A percentile compares a stretch with the other conserved stretches of the same genome.
phyloP scores from a whole-genome alignment of 176 grass and related monocot genomes.

The Avena eriantha region DNA sequence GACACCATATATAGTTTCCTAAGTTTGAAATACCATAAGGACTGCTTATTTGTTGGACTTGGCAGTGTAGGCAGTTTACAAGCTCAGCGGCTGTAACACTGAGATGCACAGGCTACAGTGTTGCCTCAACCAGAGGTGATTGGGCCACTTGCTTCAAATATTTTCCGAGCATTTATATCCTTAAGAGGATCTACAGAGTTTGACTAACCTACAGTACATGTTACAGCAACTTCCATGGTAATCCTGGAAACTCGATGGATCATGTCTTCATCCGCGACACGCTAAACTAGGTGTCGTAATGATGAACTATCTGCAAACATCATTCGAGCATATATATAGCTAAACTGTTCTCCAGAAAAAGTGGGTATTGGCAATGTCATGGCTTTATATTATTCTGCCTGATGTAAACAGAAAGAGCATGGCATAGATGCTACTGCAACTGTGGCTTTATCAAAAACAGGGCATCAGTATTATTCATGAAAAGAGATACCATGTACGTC shows the following conservation, averaged over 20 bases:
- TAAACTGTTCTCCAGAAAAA: background rate
- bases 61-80: background rate
- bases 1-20: background rate
- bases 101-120: background rate
- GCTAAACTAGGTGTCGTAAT: background rate
- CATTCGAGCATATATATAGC: background rate
- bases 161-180: background rate
- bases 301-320: background rate
- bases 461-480: conserved; percentile 6
- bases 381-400: background rate
- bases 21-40: no score
- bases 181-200: background rate
- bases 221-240: background rate
- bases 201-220: background rate
- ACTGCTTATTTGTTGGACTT: no score
- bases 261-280: background rate
- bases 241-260: background rate
- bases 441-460: background rate
- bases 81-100: background rate
- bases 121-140: background rate
- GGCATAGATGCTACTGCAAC: conserved; percentile 11
- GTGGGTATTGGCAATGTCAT: background rate
- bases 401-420: background rate
- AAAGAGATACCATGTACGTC: background rate
- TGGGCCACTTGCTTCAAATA: background rate